These are phyloP conservation scores for Neurospora sublineolata DNA, from an alignment of 495 filamentous ascomycete genomes.

Conservation along the genomic window DNA sequence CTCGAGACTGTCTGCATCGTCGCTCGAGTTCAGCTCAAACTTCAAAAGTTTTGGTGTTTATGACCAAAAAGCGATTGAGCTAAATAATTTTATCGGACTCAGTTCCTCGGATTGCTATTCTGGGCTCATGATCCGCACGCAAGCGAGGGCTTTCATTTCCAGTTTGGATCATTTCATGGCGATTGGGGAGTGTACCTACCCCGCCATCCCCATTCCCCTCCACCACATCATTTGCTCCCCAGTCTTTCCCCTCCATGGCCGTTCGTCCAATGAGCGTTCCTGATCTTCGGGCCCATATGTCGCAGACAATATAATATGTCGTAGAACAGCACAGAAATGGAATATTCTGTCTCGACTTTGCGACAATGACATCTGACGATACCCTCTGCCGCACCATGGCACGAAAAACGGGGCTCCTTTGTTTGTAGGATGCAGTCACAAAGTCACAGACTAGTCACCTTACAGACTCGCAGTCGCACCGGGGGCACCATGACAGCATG, in stretches of 20 bases:
- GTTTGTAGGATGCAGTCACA: not conserved
- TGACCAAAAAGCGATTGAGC: not conserved
- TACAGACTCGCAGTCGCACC: not conserved
- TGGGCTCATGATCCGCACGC: not conserved
- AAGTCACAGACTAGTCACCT: not conserved
- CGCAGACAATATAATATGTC: not conserved
- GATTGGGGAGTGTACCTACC: not conserved
- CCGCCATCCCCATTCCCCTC: not conserved
- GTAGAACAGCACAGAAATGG: rapidly evolving
- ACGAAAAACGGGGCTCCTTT: not conserved
- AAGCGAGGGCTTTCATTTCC: not conserved
- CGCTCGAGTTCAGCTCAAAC: not conserved
- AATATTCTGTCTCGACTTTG: not conserved
- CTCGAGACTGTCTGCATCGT: not conserved
- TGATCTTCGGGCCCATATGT: not conserved
- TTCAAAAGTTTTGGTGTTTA: not conserved
- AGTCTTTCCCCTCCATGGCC: not conserved
- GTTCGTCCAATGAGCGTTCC: not conserved
- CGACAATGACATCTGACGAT: not conserved
- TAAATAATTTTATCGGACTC: not conserved
- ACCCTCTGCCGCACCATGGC: not conserved
- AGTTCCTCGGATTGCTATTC: not conserved
- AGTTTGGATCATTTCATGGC: not conserved
- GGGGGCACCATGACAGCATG: not conserved
- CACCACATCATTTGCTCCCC: not conserved